Conservation (phyloP, 257 asterid species). For the Apocynum venetum region DNA sequence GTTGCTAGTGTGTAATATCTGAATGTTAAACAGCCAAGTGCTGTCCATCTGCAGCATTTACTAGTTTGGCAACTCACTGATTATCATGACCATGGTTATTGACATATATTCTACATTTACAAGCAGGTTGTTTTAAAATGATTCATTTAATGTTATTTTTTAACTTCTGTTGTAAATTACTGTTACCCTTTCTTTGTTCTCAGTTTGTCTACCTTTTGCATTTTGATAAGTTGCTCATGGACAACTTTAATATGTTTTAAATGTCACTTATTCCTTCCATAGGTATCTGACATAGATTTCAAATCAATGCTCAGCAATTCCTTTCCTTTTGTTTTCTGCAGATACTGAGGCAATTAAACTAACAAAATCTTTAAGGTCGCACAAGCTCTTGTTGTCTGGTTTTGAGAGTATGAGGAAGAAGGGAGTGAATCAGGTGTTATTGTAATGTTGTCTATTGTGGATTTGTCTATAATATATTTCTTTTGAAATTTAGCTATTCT, state of each 20-base stretch:
- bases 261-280: background rate
- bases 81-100: background rate
- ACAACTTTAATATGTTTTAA: background rate
- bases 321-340: constrained; percentile 18
- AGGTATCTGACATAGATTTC: background rate
- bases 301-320: background rate
- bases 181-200: background rate
- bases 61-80: background rate
- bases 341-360: constrained; percentile 21
- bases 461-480: background rate
- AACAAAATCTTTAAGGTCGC: constrained; percentile 15
- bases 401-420: constrained; percentile 20
- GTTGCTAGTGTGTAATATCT: background rate
- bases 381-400: constrained; percentile 23
- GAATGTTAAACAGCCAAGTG: background rate
- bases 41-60: background rate
- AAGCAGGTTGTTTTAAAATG: background rate
- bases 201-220: background rate
- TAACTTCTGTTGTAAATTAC: background rate
- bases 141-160: background rate
- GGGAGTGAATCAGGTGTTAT: constrained; percentile 17
- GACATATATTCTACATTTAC: background rate
- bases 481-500: background rate
- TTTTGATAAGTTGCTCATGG: background rate
- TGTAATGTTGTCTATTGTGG: constrained; percentile 10